Evolutionary conservation across 495 filamentous ascomycete species (phyloP).

Genomic region (Podospora conica): DNA sequence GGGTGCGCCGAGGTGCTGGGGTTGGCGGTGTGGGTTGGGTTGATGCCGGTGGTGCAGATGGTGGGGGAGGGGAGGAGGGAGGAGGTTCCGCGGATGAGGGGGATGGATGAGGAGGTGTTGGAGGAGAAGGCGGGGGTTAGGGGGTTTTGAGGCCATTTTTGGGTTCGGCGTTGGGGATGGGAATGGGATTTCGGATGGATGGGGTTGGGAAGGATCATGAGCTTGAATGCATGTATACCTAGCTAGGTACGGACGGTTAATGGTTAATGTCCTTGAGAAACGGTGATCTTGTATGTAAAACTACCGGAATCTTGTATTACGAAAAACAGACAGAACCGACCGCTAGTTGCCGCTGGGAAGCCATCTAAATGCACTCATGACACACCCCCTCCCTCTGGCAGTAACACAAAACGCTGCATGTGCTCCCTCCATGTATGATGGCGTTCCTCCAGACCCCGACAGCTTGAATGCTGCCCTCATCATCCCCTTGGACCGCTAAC

Average conservation of each 20-base stretch:
- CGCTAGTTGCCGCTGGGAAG: background rate
- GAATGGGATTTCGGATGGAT: background rate
- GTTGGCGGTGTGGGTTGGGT: slow-evolving; percentile 1
- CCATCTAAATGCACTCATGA: background rate
- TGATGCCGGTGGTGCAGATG: slow-evolving; percentile 12
- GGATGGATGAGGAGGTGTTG: background rate
- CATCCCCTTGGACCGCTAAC: background rate
- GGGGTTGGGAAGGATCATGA: background rate
- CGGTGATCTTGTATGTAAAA: background rate
- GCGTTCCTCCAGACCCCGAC: too few relatives aligned
- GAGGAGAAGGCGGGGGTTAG: slow-evolving; percentile 2
- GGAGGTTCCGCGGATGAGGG: background rate
- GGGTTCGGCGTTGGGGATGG: too few relatives aligned
- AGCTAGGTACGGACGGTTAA: too few relatives aligned
- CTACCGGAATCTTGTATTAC: background rate
- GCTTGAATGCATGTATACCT: too few relatives aligned
- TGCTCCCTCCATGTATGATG: too few relatives aligned
- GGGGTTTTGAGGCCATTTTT: background rate
- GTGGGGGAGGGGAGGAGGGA: slow-evolving; percentile 6
- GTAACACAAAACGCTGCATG: background rate
- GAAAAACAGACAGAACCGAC: background rate
- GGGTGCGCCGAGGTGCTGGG: background rate
- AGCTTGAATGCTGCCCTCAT: too few relatives aligned
- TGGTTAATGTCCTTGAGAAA: background rate
- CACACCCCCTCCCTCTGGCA: background rate